A percentile compares a stretch with the other conserved stretches of the same genome.
These are phyloP conservation scores for Cyberlindnera petersonii DNA, from an alignment of 805 yeast species.

Conservation along the genomic window DNA sequence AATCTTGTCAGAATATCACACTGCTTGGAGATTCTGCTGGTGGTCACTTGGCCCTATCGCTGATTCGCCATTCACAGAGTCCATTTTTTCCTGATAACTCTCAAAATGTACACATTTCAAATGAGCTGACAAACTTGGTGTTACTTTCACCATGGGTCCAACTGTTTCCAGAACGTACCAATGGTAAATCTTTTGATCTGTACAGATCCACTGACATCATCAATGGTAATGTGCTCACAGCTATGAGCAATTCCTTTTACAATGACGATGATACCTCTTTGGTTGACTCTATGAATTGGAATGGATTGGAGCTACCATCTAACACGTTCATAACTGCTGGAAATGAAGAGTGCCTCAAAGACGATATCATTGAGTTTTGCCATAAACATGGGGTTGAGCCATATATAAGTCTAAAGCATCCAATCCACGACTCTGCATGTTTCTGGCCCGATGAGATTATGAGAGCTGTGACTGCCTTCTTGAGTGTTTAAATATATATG, in stretches of 20 bases:
- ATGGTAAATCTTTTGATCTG: conserved; percentile 1
- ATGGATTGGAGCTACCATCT: conserved; percentile 2
- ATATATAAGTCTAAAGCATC: background rate
- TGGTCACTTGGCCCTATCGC: conserved; percentile 25
- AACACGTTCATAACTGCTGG: conserved; percentile 10
- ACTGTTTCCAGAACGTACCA: conserved; percentile 2
- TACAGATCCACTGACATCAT: conserved; percentile 6
- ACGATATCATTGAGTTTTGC: conserved; percentile 9
- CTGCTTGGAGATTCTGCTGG: conserved; percentile 33
- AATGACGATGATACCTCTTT: conserved; percentile 1
- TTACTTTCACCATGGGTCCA: conserved; percentile 21
- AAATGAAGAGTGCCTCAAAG: conserved; percentile 12
- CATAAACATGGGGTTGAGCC: background rate
- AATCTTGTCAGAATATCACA: conserved; percentile 17
- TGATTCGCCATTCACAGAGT: conserved; percentile 11
- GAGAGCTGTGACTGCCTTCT: background rate
- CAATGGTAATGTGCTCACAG: conserved; percentile 1
- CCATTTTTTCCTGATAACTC: conserved; percentile 4
- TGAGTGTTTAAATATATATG: too few species aligned
- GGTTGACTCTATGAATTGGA: conserved; percentile 2
- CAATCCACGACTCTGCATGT: conserved; percentile 2
- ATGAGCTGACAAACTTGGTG: background rate
- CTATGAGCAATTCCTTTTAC: conserved; percentile 1
- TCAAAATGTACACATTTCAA: background rate
- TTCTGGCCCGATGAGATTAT: conserved; percentile 4